Evolutionary conservation across 768 basidiomycete genomes (phyloP).

Genomic region (Ephemerocybe angulata): DNA sequence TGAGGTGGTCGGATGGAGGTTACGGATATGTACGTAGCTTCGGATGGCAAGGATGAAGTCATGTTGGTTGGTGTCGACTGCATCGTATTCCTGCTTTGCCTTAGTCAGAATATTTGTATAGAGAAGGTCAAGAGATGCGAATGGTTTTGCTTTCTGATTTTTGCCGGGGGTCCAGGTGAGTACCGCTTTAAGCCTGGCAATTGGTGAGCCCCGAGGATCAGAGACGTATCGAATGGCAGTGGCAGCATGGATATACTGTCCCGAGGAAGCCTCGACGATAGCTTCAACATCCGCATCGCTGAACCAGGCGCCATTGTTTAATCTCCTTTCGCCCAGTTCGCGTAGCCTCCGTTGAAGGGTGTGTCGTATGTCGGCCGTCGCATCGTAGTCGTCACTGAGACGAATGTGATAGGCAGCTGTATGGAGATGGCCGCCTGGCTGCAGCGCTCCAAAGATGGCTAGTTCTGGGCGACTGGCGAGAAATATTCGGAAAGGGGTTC

Average conservation of each 20-base stretch:
- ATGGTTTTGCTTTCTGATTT: not conserved
- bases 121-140: not conserved
- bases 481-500: not conserved
- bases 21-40: too few relatives aligned
- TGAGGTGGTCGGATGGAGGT: too few relatives aligned
- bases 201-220: not conserved
- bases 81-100: not conserved
- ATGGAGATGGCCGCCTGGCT: too few relatives aligned
- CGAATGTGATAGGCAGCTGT: too few relatives aligned
- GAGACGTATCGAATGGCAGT: not conserved
- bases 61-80: too few relatives aligned
- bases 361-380: not conserved
- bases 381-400: not conserved
- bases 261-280: not conserved
- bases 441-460: too few relatives aligned
- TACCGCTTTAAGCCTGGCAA: not conserved
- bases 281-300: not conserved
- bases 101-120: not conserved
- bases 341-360: not conserved
- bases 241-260: conserved; percentile 7
- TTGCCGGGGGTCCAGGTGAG: not conserved
- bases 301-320: not conserved
- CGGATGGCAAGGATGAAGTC: too few relatives aligned
- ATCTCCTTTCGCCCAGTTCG: not conserved
- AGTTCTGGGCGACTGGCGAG: conserved; percentile 1